Base-by-base conservation (phyloP, 495 filamentous ascomycete species). In the Aspergillus indologenus region DNA sequence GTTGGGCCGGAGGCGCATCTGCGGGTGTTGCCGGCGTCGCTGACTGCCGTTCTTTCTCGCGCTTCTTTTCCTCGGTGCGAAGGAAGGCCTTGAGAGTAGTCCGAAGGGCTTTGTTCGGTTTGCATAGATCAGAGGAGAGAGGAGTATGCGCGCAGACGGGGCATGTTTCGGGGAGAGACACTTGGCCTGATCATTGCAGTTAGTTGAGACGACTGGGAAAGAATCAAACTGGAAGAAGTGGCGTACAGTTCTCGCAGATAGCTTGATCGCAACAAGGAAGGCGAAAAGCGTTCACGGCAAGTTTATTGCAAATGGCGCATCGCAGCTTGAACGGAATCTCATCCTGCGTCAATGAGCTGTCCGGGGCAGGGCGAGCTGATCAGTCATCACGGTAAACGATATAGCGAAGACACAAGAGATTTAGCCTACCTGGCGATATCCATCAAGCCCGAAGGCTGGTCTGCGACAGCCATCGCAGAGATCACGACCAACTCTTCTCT, bases 211-310 rank as follows among this genome's bases (percentile, higher is more conserved):
- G 21, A 15, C 20, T 59, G 24, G 24, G 1, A 47, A 45, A 3
- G 43, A 53, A 49, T 23, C 47, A 21, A 56, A 24, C 49, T 7
- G 23, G 52, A 7, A 45, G 43, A 9, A 40, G 26, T 50, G 47
- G 65, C 90, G 73, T 76, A 96, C 94, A 98, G 56, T 76, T 83
- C 67, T 93, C 90, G 75, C 95, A 98, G 57, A 97, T 95, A 22
- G 89, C 86, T 65, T 96, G 92, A 68, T 97, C 93, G 72, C 94
- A 99, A 72, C 94, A 99, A 7, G 92, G 92, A 12, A 96, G 76
- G 29, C 90, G 87, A 64, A 92, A 95, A 2, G 93, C 90, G 68
- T 96, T 92, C 59, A 93, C 76, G n/a, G 90, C 91, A 44, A 98
- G 80, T 68, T 89, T 90, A 71, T 87, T 94, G 75, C 94, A 98